Evolutionary conservation across 1,139 yeast genomes (phyloP).

Genomic region (Lodderomyces margitis): DNA sequence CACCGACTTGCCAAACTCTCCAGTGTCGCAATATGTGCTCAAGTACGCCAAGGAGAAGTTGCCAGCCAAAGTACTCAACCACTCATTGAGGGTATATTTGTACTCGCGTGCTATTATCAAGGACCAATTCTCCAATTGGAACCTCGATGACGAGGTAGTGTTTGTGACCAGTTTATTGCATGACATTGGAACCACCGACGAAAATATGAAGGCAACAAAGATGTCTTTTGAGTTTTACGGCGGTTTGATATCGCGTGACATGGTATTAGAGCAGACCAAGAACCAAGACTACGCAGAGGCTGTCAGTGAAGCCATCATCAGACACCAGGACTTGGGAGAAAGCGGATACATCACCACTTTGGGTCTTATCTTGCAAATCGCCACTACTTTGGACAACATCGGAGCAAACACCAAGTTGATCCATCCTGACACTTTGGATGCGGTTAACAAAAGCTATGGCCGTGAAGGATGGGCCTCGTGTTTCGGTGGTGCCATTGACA

Average conservation of each 20-base stretch:
- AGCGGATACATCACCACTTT: constrained; percentile 36
- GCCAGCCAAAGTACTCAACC: constrained; percentile 29
- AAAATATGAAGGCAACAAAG: constrained; percentile 35
- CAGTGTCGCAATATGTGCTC: constrained; percentile 21
- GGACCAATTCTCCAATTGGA: constrained; percentile 38
- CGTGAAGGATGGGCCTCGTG: constrained; percentile 36
- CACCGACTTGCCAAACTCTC: constrained; percentile 22
- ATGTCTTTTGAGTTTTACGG: constrained; percentile 41
- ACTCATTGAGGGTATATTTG: constrained; percentile 34
- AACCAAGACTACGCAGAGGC: constrained; percentile 36
- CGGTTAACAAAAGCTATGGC: constrained; percentile 26
- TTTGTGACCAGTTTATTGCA: constrained; percentile 35
- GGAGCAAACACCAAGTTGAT: constrained; percentile 31
- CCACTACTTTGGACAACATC: constrained; percentile 39
- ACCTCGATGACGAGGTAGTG: constrained; percentile 30
- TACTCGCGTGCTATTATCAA: constrained; percentile 33
- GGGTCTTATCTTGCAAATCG: constrained; percentile 35
- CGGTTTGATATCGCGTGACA: constrained; percentile 32
- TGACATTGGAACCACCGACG: constrained; percentile 37
- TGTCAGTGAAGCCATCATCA: constrained; percentile 37
- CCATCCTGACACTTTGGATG: constrained; percentile 30
- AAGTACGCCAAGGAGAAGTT: constrained; percentile 27
- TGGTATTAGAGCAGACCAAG: constrained; percentile 23
- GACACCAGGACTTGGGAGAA: constrained; percentile 39
- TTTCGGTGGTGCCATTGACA: constrained; percentile 36